These are phyloP conservation scores for Cercospora nicotianae DNA, from an alignment of 2,329 filamentous ascomycete genomes.

Conservation along the genomic window DNA sequence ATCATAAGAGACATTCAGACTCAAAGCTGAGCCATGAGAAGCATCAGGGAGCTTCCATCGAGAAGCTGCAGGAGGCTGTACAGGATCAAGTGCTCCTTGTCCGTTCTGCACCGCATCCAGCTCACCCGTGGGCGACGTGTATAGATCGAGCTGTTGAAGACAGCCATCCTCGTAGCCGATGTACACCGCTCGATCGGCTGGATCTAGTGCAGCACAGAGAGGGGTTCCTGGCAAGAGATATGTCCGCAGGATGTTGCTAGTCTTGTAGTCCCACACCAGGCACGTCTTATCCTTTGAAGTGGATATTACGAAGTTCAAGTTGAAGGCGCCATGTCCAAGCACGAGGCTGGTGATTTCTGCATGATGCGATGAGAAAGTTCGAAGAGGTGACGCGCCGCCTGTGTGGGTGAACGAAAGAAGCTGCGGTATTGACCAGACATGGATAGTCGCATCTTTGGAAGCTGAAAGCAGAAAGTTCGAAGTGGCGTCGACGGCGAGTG, in stretches of 20 bases:
- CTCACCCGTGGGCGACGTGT: conserved; percentile 30
- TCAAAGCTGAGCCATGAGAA: conserved; percentile 66
- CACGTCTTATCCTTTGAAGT: conserved; percentile 83
- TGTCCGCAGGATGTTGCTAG: conserved; percentile 73
- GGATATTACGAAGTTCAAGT: conserved; percentile 80
- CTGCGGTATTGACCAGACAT: conserved; percentile 82
- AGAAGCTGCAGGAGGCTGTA: conserved; percentile 43
- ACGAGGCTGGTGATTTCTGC: conserved; percentile 66
- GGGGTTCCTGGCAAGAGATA: conserved; percentile 75
- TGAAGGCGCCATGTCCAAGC: conserved; percentile 66
- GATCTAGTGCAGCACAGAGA: conserved; percentile 72
- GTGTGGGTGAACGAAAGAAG: conserved; percentile 66
- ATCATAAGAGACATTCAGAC: conserved; percentile 76
- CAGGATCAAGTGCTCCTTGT: conserved; percentile 31
- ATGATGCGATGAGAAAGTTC: conserved; percentile 75
- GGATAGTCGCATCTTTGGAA: conserved; percentile 83
- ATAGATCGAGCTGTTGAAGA: conserved; percentile 78
- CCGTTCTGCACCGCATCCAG: conserved; percentile 29
- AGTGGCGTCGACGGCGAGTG: conserved; percentile 68
- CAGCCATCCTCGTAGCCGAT: conserved; percentile 77
- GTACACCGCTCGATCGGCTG: conserved; percentile 79
- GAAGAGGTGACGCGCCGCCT: conserved; percentile 66
- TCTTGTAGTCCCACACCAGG: conserved; percentile 89
- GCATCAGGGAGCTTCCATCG: conserved; percentile 36
- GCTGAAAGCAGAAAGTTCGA: conserved; percentile 74